These are phyloP conservation scores for Aspergillus tanneri DNA, from an alignment of 2,329 filamentous ascomycete genomes.

Conservation along the genomic window DNA sequence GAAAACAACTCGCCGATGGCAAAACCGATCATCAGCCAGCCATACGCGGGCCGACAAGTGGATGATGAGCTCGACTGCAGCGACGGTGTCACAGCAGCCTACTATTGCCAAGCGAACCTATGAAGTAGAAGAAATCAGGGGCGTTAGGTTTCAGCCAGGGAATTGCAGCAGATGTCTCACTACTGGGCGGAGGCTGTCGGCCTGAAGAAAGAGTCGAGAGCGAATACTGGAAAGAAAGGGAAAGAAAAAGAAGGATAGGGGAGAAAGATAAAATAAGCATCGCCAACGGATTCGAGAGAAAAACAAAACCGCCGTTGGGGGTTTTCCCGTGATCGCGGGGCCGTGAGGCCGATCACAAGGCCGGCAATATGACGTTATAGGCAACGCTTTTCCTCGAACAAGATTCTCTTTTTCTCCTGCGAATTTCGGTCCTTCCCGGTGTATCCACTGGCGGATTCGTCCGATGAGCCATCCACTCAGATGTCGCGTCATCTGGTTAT, in stretches of 20 bases:
- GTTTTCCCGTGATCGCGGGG: not conserved
- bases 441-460: too few species aligned
- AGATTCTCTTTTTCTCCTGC: not conserved
- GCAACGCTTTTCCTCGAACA: not conserved
- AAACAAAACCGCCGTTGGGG: too few species aligned
- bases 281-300: too few species aligned
- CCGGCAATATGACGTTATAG: not conserved
- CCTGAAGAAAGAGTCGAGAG: too few species aligned
- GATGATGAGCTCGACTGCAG: conserved; percentile 20
- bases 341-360: not conserved
- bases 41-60: conserved; percentile 21
- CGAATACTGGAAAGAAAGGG: not conserved
- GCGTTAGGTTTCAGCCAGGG: too few species aligned
- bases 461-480: not conserved
- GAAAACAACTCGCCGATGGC: not conserved
- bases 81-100: conserved; percentile 14
- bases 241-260: not conserved
- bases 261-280: not conserved
- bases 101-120: conserved; percentile 1
- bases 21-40: conserved; percentile 9
- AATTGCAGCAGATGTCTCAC: too few species aligned
- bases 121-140: not conserved
- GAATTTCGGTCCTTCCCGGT: too few species aligned
- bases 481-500: not conserved
- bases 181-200: too few species aligned